Evolutionary conservation across 2,329 filamentous ascomycete genomes (phyloP).

Genomic region (Cadophora sp.): DNA sequence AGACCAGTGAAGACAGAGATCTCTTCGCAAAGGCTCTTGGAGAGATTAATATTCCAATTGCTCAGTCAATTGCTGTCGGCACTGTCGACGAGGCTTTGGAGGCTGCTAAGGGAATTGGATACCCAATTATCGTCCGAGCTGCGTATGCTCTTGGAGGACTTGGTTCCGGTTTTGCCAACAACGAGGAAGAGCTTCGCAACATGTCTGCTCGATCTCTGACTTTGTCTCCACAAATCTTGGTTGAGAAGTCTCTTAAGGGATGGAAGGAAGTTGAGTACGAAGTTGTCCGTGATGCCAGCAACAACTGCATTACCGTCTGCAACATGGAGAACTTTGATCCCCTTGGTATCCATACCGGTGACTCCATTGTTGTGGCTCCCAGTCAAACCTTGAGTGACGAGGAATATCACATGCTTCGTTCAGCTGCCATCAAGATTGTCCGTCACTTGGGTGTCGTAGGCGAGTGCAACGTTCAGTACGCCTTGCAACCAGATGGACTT

Average conservation of each 20-base stretch:
- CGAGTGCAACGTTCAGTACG: slow-evolving; percentile 99
- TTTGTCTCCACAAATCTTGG: slow-evolving; percentile 92
- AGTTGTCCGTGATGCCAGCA: slow-evolving; percentile 93
- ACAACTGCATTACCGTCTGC: slow-evolving; percentile 99
- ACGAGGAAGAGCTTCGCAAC: slow-evolving; percentile 91
- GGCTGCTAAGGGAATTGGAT: slow-evolving; percentile 86
- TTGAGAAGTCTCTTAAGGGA: slow-evolving; percentile 98
- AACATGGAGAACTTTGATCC: slow-evolving; percentile 99
- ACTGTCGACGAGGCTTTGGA: slow-evolving; percentile 92
- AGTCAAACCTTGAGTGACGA: slow-evolving; percentile 97
- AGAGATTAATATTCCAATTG: slow-evolving; percentile 97
- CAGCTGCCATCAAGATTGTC: slow-evolving; percentile 97
- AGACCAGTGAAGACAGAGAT: slow-evolving; percentile 95
- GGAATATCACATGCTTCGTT: slow-evolving; percentile 99
- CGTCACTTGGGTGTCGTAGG: slow-evolving; percentile 96
- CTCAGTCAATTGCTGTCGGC: slow-evolving; percentile 90
- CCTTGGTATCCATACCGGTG: slow-evolving; percentile 95
- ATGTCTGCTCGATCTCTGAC: slow-evolving; percentile 92
- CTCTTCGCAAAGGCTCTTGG: slow-evolving; percentile 94
- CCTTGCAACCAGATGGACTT: slow-evolving; percentile 92
- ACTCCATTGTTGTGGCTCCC: slow-evolving; percentile 97
- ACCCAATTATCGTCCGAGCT: slow-evolving; percentile 97
- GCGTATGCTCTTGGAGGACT: slow-evolving; percentile 96
- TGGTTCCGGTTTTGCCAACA: slow-evolving; percentile 94
- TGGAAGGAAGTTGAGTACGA: slow-evolving; percentile 99